Conservation (phyloP, 129 eudicot genomes). For the Ambrosia artemisiifolia region DNA sequence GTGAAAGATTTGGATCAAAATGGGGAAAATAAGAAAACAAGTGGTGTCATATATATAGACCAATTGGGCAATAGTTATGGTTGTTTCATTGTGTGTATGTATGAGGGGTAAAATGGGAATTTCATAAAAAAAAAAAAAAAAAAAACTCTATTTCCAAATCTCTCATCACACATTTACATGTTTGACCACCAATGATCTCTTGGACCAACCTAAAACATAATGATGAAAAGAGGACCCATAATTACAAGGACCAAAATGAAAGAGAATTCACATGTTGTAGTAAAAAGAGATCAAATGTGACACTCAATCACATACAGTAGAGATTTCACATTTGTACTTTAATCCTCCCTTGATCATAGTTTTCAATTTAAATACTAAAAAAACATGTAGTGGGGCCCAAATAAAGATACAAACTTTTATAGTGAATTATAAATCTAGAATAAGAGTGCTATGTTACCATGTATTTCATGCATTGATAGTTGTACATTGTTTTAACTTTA, state of each 20-base stretch:
- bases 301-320: slow-evolving; percentile 35
- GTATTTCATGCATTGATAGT: slow-evolving; percentile 11
- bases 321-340: slow-evolving; percentile 32
- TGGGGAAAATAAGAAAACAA: slow-evolving; percentile 12
- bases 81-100: slow-evolving; percentile 8
- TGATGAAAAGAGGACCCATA: slow-evolving; percentile 42
- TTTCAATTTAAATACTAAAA: slow-evolving; percentile 37
- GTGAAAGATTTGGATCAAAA: slow-evolving; percentile 18
- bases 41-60: slow-evolving; percentile 31
- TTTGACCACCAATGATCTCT: slow-evolving; percentile 41
- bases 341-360: slow-evolving; percentile 31
- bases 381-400: slow-evolving; percentile 30
- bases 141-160: slow-evolving; percentile 25
- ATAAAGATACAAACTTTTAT: slow-evolving; percentile 18
- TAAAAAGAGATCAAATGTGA: slow-evolving; percentile 32
- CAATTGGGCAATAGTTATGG: slow-evolving; percentile 10
- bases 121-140: background rate
- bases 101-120: slow-evolving; percentile 28
- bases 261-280: slow-evolving; percentile 33
- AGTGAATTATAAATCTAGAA: slow-evolving; percentile 16
- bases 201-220: slow-evolving; percentile 45
- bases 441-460: slow-evolving; percentile 3
- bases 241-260: slow-evolving; percentile 39
- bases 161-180: slow-evolving; percentile 45
- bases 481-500: slow-evolving; percentile 17